Evolutionary conservation across 441 rosid species (phyloP).

Genomic region (Rhodomyrtus psidioides): DNA sequence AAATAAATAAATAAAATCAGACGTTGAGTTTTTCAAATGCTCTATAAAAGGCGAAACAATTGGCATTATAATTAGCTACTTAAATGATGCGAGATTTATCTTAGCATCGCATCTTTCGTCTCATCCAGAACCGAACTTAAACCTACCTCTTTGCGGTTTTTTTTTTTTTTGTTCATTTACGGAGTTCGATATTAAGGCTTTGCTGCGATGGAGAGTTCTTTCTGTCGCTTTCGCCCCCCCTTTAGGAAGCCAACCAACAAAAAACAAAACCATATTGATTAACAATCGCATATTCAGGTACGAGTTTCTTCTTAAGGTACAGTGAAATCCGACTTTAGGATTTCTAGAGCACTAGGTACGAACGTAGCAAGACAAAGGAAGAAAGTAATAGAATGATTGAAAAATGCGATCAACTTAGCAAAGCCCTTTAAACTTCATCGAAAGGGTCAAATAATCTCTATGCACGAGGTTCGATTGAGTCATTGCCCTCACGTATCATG

Average conservation of each 20-base stretch:
- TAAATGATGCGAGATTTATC: not conserved
- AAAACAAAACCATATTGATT: too few species aligned
- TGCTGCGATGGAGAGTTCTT: too few species aligned
- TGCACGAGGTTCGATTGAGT: not conserved
- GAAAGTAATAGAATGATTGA: not conserved
- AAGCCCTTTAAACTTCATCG: not conserved
- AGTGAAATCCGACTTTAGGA: rapidly evolving
- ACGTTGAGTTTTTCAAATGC: not conserved
- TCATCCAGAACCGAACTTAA: not conserved
- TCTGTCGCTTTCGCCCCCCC: not conserved
- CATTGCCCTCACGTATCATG: not conserved
- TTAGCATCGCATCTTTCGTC: not conserved
- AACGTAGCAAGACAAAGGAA: rapidly evolving
- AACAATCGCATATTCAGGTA: rapidly evolving
- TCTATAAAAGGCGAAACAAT: not conserved
- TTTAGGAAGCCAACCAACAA: too few species aligned
- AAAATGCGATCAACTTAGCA: not conserved
- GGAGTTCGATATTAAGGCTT: not conserved
- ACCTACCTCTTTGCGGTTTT: not conserved
- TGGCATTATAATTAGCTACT: not conserved
- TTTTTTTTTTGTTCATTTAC: not conserved
- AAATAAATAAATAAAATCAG: too few species aligned
- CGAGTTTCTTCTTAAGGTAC: rapidly evolving
- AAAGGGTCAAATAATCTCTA: not conserved
- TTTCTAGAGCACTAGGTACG: not conserved